Evolutionary conservation across 192 early-diverging fungal genomes (phyloP).

Genomic region (Phycomyces nitens): DNA sequence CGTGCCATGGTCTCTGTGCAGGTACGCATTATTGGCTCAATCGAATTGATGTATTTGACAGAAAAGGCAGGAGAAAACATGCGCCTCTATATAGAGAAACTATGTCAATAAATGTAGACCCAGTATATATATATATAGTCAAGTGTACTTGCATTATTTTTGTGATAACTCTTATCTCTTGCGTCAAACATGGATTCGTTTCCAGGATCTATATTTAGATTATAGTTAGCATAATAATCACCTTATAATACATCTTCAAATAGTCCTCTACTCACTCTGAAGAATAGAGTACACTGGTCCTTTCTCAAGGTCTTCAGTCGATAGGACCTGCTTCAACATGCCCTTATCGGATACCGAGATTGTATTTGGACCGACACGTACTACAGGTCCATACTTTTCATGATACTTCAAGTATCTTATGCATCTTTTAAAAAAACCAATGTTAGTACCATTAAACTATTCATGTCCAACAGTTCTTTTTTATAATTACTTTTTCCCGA

Average conservation of each 20-base stretch:
- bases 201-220: conserved; percentile 3
- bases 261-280: background rate
- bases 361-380: conserved; percentile 28
- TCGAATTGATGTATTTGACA: conserved; percentile 41
- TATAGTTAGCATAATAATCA: conserved; percentile 1
- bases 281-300: conserved; percentile 3
- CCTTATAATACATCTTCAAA: too few relatives aligned
- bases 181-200: conserved; percentile 32
- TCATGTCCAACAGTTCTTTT: too few relatives aligned
- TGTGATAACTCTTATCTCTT: conserved; percentile 37
- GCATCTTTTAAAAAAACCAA: too few relatives aligned
- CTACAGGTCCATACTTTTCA: conserved; percentile 36
- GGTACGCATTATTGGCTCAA: conserved; percentile 42
- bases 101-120: too few relatives aligned
- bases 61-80: conserved; percentile 48
- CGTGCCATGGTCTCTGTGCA: conserved; percentile 25
- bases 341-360: conserved; percentile 41
- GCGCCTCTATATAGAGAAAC: conserved; percentile 50
- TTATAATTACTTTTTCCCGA: background rate
- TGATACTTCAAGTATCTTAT: conserved; percentile 20
- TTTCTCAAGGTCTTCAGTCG: conserved; percentile 22
- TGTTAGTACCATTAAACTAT: background rate
- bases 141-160: conserved; percentile 18
- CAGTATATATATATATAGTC: too few relatives aligned
- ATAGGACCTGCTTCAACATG: conserved; percentile 36